phyloP scores from a whole-genome alignment of 768 basidiomycete genomes.

The Lactifluus volemus region DNA sequence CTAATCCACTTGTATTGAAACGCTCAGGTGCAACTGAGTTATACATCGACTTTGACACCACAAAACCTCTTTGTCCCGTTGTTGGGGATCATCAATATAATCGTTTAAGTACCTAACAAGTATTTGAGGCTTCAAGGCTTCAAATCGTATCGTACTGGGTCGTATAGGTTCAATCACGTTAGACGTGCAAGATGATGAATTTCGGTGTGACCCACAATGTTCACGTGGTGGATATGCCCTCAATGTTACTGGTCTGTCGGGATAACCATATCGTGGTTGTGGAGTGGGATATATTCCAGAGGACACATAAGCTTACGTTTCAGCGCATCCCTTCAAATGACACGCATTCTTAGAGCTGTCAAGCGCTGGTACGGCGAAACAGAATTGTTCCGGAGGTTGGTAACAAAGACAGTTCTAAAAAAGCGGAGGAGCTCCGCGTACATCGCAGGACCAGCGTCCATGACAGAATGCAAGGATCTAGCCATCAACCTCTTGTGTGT shows the following conservation, averaged over 20 bases:
- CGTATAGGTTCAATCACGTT: not conserved
- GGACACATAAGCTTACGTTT: not conserved
- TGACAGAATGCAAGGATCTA: not conserved
- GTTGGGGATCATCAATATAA: not conserved
- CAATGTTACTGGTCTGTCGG: not conserved
- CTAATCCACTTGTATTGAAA: no score
- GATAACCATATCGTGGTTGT: not conserved
- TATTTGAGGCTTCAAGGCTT: no score
- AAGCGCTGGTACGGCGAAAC: not conserved
- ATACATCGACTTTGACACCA: no score
- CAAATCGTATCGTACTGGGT: no score
- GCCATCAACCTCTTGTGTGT: slow-evolving; percentile 6
- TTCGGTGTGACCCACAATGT: not conserved
- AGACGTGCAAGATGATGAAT: not conserved
- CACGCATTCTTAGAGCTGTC: not conserved
- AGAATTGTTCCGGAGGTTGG: not conserved
- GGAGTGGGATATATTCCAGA: not conserved
- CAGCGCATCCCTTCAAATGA: not conserved
- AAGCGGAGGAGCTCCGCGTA: not conserved
- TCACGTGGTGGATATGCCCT: not conserved
- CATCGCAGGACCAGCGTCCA: not conserved
- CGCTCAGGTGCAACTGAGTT: no score
- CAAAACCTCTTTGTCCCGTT: not conserved
- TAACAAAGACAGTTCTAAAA: not conserved
- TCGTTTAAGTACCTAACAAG: no score